Evolutionary conservation across 2,329 filamentous ascomycete genomes (phyloP).

Genomic region (Aureobasidium sp.): DNA sequence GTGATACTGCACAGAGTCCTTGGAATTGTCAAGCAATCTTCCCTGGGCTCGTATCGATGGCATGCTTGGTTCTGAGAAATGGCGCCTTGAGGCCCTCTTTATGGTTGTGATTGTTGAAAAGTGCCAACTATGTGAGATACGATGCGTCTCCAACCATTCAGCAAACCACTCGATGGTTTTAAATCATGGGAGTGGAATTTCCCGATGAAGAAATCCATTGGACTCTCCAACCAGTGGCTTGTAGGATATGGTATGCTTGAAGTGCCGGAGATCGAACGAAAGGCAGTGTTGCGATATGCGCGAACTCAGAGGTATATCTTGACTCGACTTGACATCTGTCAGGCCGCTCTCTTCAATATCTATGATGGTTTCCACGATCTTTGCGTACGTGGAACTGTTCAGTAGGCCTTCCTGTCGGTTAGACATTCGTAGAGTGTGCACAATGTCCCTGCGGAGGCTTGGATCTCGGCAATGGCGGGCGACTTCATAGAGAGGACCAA

Average conservation of each 20-base stretch:
- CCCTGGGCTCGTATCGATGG: too few relatives aligned
- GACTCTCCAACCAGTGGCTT: background rate
- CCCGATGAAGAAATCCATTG: background rate
- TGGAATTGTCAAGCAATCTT: too few relatives aligned
- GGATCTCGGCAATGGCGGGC: constrained; percentile 23
- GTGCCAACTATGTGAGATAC: too few relatives aligned
- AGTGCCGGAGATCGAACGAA: background rate
- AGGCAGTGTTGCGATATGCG: background rate
- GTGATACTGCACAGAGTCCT: too few relatives aligned
- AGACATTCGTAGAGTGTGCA: constrained; percentile 18
- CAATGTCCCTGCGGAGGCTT: constrained; percentile 19
- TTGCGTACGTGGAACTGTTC: constrained; percentile 19
- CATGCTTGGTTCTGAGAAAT: too few relatives aligned
- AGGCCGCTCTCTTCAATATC: constrained; percentile 23
- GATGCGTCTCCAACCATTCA: too few relatives aligned
- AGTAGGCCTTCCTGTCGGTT: constrained; percentile 21
- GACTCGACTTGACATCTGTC: background rate
- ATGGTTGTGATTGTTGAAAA: too few relatives aligned
- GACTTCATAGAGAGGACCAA: constrained; percentile 23
- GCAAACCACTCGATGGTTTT: too few relatives aligned
- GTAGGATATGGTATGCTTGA: background rate
- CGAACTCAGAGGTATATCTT: background rate
- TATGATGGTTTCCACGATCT: constrained; percentile 26
- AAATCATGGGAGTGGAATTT: background rate
- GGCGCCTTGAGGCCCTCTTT: too few relatives aligned